phyloP scores from a whole-genome alignment of 1,139 yeast species.

The Kurtzmaniella natalensis region DNA sequence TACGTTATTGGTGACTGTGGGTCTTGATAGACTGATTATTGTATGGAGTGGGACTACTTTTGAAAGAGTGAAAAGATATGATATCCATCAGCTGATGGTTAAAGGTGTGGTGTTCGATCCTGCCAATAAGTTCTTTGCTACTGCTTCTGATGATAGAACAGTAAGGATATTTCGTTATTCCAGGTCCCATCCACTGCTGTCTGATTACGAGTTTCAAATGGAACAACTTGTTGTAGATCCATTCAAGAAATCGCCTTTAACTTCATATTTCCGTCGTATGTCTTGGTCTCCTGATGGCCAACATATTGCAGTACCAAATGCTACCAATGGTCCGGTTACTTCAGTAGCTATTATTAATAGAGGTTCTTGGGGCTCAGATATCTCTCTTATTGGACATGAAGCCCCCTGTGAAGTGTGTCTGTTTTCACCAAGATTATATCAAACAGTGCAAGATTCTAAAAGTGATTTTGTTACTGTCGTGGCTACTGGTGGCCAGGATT shows the following conservation, averaged over 20 bases:
- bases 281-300: conserved; percentile 99
- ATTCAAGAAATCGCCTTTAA: conserved; percentile 81
- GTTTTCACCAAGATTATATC: conserved; percentile 74
- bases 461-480: conserved; percentile 45
- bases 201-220: conserved; percentile 75
- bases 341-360: conserved; percentile 84
- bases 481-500: conserved; percentile 80
- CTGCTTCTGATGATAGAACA: conserved; percentile 93
- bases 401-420: conserved; percentile 94
- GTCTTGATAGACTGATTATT: conserved; percentile 84
- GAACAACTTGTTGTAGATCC: conserved; percentile 84
- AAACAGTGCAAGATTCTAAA: conserved; percentile 14
- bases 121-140: conserved; percentile 94
- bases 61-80: conserved; percentile 83
- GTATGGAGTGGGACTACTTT: conserved; percentile 94
- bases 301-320: conserved; percentile 93
- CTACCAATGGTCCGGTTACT: conserved; percentile 94
- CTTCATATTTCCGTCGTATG: conserved; percentile 85
- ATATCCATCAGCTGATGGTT: conserved; percentile 91
- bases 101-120: conserved; percentile 98
- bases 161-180: conserved; percentile 84
- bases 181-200: conserved; percentile 34
- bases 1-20: conserved; percentile 83
- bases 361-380: conserved; percentile 89
- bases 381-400: conserved; percentile 90